Evolutionary conservation across 306 rosid genomes (phyloP).

Genomic region (Ammopiptanthus mongolicus): DNA sequence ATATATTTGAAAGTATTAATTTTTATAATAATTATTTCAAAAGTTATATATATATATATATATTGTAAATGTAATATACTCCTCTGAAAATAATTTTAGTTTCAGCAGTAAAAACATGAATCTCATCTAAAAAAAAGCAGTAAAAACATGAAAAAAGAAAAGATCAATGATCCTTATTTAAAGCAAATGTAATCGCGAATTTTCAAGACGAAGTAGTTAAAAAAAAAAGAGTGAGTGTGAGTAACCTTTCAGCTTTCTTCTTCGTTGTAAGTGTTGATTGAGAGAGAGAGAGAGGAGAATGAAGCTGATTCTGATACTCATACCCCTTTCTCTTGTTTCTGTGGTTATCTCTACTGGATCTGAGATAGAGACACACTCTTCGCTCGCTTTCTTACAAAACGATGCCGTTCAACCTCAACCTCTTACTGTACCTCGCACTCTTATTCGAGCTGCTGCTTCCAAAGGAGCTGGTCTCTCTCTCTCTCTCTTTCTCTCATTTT

Average conservation of each 20-base stretch:
- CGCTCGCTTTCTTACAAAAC: constrained; percentile 26
- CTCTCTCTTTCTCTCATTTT: background rate
- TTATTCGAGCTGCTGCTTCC: constrained; percentile 63
- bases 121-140: too few relatives aligned
- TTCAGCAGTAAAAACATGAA: too few relatives aligned
- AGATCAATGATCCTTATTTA: too few relatives aligned
- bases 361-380: background rate
- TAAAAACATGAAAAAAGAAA: too few relatives aligned
- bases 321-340: background rate
- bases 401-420: constrained; percentile 44
- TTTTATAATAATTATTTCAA: too few relatives aligned
- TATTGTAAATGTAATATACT: too few relatives aligned
- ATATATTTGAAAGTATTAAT: too few relatives aligned
- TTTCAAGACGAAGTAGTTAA: too few relatives aligned
- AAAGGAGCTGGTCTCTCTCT: constrained; percentile 91
- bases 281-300: background rate
- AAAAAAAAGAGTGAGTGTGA: background rate
- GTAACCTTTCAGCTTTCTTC: background rate
- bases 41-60: too few relatives aligned
- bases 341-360: constrained; percentile 33
- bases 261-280: background rate
- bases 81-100: too few relatives aligned
- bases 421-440: constrained; percentile 65
- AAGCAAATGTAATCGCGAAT: too few relatives aligned
- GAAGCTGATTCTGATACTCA: constrained; percentile 17